Conservation (phyloP, 371 early-diverging fungal genomes). For the Umbelopsis sp. region DNA sequence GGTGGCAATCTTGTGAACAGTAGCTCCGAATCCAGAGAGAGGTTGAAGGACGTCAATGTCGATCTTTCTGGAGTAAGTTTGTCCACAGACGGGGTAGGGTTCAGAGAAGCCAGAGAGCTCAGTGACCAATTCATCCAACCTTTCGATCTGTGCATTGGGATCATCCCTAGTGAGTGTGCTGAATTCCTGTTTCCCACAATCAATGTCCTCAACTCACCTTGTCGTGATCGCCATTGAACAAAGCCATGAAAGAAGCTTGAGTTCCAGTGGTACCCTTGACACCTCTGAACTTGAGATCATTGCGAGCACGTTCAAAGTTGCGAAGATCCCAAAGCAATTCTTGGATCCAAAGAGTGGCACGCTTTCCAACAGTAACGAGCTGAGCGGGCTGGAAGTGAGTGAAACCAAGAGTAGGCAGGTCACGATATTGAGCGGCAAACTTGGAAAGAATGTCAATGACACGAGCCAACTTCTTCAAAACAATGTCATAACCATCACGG, state of each 20-base stretch:
- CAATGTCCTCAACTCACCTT: slow-evolving; percentile 56
- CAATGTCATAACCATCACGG: slow-evolving; percentile 90
- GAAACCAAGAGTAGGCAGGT: slow-evolving; percentile 94
- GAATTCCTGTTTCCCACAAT: too few relatives aligned
- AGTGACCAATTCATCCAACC: slow-evolving; percentile 88
- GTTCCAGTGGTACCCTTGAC: slow-evolving; percentile 99
- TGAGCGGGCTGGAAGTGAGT: slow-evolving; percentile 99
- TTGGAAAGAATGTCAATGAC: slow-evolving; percentile 78
- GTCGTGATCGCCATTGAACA: slow-evolving; percentile 94
- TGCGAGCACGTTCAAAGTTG: slow-evolving; percentile 87
- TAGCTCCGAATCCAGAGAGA: slow-evolving; percentile 92
- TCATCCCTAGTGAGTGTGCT: too few relatives aligned
- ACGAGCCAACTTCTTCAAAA: slow-evolving; percentile 86
- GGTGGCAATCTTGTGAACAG: slow-evolving; percentile 97
- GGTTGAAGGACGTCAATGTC: slow-evolving; percentile 91
- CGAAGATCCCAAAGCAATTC: slow-evolving; percentile 96
- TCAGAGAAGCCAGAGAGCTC: slow-evolving; percentile 86
- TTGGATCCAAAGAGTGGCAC: slow-evolving; percentile 95
- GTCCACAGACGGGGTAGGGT: slow-evolving; percentile 93
- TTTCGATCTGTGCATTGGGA: slow-evolving; percentile 58
- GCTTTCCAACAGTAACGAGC: slow-evolving; percentile 97
- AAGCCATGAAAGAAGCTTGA: slow-evolving; percentile 95
- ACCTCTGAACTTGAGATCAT: slow-evolving; percentile 92
- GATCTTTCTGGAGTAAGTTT: slow-evolving; percentile 97
- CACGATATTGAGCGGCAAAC: slow-evolving; percentile 83